phyloP scores from a whole-genome alignment of 192 early-diverging fungal species.

The Pilobolus umbonatus region DNA sequence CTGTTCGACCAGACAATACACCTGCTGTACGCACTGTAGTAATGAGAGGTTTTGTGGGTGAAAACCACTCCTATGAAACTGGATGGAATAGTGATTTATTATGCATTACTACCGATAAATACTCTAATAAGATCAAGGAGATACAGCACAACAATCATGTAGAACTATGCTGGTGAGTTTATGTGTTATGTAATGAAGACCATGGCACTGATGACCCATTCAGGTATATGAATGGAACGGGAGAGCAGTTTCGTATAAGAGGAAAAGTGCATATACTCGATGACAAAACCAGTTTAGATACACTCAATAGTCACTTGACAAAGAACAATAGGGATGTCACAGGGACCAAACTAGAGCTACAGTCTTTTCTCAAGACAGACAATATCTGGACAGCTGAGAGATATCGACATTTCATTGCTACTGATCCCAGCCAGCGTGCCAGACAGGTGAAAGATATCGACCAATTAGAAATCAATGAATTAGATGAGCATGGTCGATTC shows the following conservation, averaged over 20 bases:
- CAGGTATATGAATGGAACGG: slow-evolving; percentile 32
- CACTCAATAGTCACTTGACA: neutral
- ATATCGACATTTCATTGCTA: slow-evolving; percentile 23
- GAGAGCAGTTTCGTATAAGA: slow-evolving; percentile 35
- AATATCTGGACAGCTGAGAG: slow-evolving; percentile 34
- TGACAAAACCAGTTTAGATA: neutral
- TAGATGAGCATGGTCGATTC: slow-evolving; percentile 10
- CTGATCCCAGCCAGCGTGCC: slow-evolving; percentile 26
- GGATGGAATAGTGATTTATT: slow-evolving; percentile 30
- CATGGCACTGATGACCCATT: too few relatives aligned
- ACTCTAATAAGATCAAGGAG: slow-evolving; percentile 29
- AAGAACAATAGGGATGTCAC: neutral
- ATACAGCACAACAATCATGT: slow-evolving; percentile 17
- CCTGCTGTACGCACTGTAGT: slow-evolving; percentile 37
- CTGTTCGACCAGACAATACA: slow-evolving; percentile 11
- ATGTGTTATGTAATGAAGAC: too few relatives aligned
- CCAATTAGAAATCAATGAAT: slow-evolving; percentile 12
- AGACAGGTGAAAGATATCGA: neutral
- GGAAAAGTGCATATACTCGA: slow-evolving; percentile 23
- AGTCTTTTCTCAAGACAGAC: neutral
- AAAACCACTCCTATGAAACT: slow-evolving; percentile 19
- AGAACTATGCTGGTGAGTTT: slow-evolving; percentile 33
- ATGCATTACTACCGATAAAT: slow-evolving; percentile 21
- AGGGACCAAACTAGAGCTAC: neutral
- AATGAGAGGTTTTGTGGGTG: slow-evolving; percentile 35